Conservation (phyloP, 148 eudicot genomes). For the Polygonum aviculare region DNA sequence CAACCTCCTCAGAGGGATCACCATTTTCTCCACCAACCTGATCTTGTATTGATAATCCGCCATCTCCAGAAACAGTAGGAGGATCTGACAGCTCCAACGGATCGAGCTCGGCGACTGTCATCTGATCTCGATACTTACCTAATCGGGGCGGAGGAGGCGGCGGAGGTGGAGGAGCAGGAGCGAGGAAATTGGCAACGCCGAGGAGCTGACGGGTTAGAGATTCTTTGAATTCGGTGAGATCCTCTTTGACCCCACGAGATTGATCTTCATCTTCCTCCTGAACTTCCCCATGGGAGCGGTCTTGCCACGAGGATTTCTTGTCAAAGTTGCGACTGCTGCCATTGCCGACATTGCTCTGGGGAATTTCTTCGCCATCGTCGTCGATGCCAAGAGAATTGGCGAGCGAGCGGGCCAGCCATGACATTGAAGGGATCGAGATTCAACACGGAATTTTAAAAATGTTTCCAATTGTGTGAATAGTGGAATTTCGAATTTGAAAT, state of each 20-base stretch:
- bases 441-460: background rate
- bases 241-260: conserved; percentile 55
- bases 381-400: conserved; percentile 67
- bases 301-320: background rate
- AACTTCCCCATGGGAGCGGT: conserved; percentile 11
- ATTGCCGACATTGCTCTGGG: background rate
- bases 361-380: conserved; percentile 29
- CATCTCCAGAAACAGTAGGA: conserved; percentile 15
- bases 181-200: conserved; percentile 85
- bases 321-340: conserved; percentile 1
- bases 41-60: conserved; percentile 10
- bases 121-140: conserved; percentile 5
- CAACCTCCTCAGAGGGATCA: background rate
- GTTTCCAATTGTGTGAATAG: conserved; percentile 4
- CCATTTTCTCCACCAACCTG: conserved; percentile 5
- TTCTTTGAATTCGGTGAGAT: conserved; percentile 54
- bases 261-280: conserved; percentile 20
- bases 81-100: conserved; percentile 14
- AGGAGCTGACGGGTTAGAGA: conserved; percentile 66
- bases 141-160: conserved; percentile 9
- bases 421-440: conserved; percentile 28
- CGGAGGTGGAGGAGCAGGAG: conserved; percentile 56
- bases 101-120: conserved; percentile 12
- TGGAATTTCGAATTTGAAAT: conserved; percentile 5
- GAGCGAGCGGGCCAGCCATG: conserved; percentile 85